Evolutionary conservation across 306 rosid species (phyloP).

Genomic region (Vachellia pachyceras): DNA sequence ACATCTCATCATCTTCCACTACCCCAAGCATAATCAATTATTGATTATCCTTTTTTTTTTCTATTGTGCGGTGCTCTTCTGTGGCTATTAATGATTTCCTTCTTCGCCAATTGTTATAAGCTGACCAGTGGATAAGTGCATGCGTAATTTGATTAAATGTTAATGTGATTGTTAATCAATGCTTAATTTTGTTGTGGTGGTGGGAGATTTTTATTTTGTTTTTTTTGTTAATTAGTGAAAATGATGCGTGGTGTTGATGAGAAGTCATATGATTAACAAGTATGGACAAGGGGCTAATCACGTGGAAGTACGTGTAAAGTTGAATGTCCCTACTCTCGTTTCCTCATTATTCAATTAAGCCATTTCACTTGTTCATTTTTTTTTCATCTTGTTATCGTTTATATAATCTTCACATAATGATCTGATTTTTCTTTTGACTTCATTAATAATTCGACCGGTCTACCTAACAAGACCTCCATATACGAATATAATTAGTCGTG

Average conservation of each 20-base stretch:
- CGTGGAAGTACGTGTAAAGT: slow-evolving; percentile 70
- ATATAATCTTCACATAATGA: background rate
- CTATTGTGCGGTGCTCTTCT: background rate
- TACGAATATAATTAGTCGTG: too few species aligned
- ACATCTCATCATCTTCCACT: slow-evolving; percentile 20
- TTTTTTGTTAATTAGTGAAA: slow-evolving; percentile 35
- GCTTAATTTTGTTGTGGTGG: background rate
- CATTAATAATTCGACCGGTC: background rate
- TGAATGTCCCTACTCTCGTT: slow-evolving; percentile 41
- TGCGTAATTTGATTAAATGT: slow-evolving; percentile 32
- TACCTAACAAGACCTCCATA: too few species aligned
- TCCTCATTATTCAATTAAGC: background rate
- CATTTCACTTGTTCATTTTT: background rate
- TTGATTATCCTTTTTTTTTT: background rate
- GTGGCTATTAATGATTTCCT: background rate
- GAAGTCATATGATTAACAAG: slow-evolving; percentile 51
- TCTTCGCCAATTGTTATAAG: background rate
- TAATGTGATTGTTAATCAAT: slow-evolving; percentile 24
- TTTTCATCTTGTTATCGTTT: background rate
- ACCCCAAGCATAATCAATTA: background rate
- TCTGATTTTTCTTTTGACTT: background rate
- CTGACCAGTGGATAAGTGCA: background rate
- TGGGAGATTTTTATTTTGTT: slow-evolving; percentile 24
- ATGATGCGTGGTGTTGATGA: slow-evolving; percentile 42
- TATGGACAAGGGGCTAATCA: slow-evolving; percentile 52